Conservation (phyloP, 768 basidiomycete genomes). For the Neoboletus brunneissimus region DNA sequence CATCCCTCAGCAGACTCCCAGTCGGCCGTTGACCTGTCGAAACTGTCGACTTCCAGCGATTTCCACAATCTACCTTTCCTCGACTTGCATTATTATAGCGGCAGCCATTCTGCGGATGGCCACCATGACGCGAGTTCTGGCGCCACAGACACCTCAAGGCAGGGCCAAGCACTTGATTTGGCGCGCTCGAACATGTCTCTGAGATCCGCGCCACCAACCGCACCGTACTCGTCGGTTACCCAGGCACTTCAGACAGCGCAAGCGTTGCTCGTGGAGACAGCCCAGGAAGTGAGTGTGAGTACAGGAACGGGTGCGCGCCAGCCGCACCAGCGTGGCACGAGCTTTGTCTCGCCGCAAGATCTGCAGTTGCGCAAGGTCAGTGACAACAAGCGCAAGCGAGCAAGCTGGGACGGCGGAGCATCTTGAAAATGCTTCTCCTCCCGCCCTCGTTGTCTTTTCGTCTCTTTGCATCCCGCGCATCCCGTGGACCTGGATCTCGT, state of each 20-base stretch:
- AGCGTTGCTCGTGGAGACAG: constrained; percentile 23
- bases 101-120: constrained; percentile 28
- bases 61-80: constrained; percentile 61
- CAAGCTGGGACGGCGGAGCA: constrained; percentile 53
- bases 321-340: constrained; percentile 47
- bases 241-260: constrained; percentile 37
- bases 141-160: constrained; percentile 32
- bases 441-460: not conserved
- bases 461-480: constrained; percentile 5
- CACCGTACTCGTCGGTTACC: constrained; percentile 25
- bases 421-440: constrained; percentile 18
- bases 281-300: constrained; percentile 9
- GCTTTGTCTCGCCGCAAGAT: constrained; percentile 53
- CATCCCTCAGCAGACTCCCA: constrained; percentile 19
- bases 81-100: constrained; percentile 67
- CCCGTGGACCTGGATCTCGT: constrained; percentile 5
- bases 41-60: constrained; percentile 29
- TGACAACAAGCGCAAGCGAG: constrained; percentile 56
- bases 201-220: constrained; percentile 26
- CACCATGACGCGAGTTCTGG: constrained; percentile 25
- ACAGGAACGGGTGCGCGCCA: constrained; percentile 13
- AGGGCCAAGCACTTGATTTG: constrained; percentile 51
- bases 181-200: constrained; percentile 38
- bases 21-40: constrained; percentile 28
- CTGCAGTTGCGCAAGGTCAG: constrained; percentile 44